Base-by-base conservation (phyloP, 805 yeast species). In the Pichia membranifaciens region DNA sequence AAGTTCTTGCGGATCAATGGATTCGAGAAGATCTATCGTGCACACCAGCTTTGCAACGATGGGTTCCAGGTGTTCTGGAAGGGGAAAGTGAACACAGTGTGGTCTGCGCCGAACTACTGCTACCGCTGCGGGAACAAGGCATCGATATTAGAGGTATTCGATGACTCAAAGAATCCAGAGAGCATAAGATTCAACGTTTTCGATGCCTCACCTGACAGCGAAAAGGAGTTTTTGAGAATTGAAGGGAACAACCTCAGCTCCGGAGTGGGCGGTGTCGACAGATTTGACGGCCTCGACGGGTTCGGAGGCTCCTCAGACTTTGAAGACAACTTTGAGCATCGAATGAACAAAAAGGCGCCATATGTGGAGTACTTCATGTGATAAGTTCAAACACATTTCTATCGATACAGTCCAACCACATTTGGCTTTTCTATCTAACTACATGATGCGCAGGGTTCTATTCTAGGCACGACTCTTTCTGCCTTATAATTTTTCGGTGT, bases 31-130 rank as follows among this genome's bases (percentile, higher is more conserved):
- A 82, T 93, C 45, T 76, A 89, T 39, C 70, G 99, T 38, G 99
- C 99, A 0, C 99, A 93, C 63, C 99, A 93, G 64, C 71, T 93
- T 35, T 95, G 99, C 62, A 93, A 93, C 59, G 96, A 91, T 59
- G 99, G 99, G 1, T 93, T 81, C 60, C 96, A 91, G 54, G 82
- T 87, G 45, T 82, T 90, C 59, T 93, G 96, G 78, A 80, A 81
- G 48, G 97, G 96, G 3, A 75, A 85, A 52, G 87, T 95, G 40
- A 82, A 95, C 33, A 93, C 99, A 0, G 98, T 93, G 7, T 93
- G 99, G 99, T 83, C 93, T 0, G 99, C 99, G 0, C 99, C 99
- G 0, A 93, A 93, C 61, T 93, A 93, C 62, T 93, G 99, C 62
- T 93, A 93, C 59, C 66, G 99, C 51, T 93, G 99, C 65, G 99